Base-by-base conservation (phyloP, 106 monocot genomes). In the Allium fistulosum region DNA sequence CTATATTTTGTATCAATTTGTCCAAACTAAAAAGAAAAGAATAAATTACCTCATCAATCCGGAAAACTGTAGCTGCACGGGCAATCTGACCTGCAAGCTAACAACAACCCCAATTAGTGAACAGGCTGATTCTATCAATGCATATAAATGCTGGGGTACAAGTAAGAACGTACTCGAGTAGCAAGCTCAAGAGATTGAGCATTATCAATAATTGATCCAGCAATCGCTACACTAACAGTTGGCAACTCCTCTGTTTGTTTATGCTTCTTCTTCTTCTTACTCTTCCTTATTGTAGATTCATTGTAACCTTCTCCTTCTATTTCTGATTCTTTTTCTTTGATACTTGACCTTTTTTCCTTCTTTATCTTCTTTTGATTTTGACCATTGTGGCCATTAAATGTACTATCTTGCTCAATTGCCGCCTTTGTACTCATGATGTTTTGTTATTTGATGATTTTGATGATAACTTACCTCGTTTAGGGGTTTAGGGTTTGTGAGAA, bases 61-160 rank as follows among this genome's bases (percentile, higher is more conserved):
- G 80, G 68, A 99, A 99, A 57, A 99, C 87, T 74, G 97, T 93
- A 66, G 72, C 82, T 1, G 97, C 92, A 9, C 97, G 78, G 51
- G 97, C 97, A 70, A 99, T 81, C 82, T 93, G 97, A 61, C 97
- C 97, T 0, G 90, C 97, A 18, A 97, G 74, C 97, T 87, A 71
- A 73, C 12, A 58, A 57, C 26, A 13, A 5, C 37, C 37, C 37
- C 37, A 37, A 37, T 37, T 37, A 37, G 37, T 37, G 37, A 37
- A 37, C 37, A 37, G 37, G 37, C 37, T 2, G 5, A 37, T 37
- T 37, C 37, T 37, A 37, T 37, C 37, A 2, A 37, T 37, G 37
- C 37, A 37, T 37, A 37, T 37, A 37, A 5, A 37, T 37, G 37
- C 37, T 37, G 2, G 37, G 37, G 37, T 37, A 1, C 37, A 37